Conservation (phyloP, 495 filamentous ascomycete species). For the Aspergillus conjunctus region DNA sequence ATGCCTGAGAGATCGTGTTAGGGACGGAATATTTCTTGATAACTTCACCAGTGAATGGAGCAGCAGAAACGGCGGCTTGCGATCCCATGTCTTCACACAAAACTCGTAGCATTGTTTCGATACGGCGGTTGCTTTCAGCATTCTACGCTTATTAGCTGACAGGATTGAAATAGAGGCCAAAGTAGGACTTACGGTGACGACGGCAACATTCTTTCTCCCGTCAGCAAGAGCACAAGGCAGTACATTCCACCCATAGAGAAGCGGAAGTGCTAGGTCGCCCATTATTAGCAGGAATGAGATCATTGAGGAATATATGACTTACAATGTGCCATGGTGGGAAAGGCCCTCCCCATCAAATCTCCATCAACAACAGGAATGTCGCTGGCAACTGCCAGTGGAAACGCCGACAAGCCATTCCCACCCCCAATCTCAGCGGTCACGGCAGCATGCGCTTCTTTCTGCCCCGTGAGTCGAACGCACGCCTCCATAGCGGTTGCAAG, state of each 20-base stretch:
- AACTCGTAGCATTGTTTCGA: constrained; percentile 27
- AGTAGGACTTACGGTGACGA: constrained; percentile 25
- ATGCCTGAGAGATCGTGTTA: constrained; percentile 43
- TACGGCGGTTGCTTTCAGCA: constrained; percentile 31
- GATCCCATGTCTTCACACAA: constrained; percentile 33
- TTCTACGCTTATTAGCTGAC: constrained; percentile 22
- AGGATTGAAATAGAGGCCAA: too few relatives aligned
- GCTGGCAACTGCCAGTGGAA: constrained; percentile 30
- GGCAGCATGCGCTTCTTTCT: constrained; percentile 12
- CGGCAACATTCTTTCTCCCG: constrained; percentile 33
- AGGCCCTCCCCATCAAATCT: constrained; percentile 41
- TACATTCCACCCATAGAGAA: not conserved
- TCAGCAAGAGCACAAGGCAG: constrained; percentile 35
- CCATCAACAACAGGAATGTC: constrained; percentile 42
- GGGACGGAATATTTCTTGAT: constrained; percentile 37
- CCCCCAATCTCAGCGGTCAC: constrained; percentile 42
- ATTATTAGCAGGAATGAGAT: not conserved
- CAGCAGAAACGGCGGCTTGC: constrained; percentile 28
- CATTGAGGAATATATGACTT: constrained; percentile 18
- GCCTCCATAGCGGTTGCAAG: constrained; percentile 31
- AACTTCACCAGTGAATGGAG: constrained; percentile 31
- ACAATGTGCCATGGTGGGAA: constrained; percentile 32
- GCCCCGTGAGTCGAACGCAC: constrained; percentile 23
- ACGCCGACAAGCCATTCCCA: constrained; percentile 40
- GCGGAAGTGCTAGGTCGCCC: not conserved